These are phyloP conservation scores for Diaporthe sp. DNA, from an alignment of 2,329 filamentous ascomycete genomes.

Conservation along the genomic window DNA sequence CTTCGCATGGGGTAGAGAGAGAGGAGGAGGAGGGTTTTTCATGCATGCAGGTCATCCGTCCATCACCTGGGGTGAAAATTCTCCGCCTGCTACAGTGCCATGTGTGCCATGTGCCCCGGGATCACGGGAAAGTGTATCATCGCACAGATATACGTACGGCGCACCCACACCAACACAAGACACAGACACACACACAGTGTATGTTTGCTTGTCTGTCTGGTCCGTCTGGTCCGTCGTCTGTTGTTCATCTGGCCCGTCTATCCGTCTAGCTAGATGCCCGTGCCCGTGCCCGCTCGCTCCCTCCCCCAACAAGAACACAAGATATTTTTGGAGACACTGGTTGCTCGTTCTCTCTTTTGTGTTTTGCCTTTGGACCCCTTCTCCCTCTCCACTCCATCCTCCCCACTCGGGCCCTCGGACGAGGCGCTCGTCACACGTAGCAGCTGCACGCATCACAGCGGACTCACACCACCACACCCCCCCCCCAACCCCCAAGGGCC, in stretches of 20 bases:
- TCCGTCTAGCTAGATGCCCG: background rate
- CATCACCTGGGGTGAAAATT: conserved; percentile 29
- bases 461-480: background rate
- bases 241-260: background rate
- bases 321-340: conserved; percentile 1
- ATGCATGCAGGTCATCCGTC: conserved; percentile 25
- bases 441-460: conserved; percentile 9
- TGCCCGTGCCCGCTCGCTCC: no score
- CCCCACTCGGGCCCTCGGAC: background rate
- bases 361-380: background rate
- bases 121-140: conserved; percentile 30
- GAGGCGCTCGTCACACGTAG: conserved; percentile 20
- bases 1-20: background rate
- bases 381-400: background rate
- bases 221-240: background rate
- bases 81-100: conserved; percentile 26
- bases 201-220: background rate
- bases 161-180: background rate
- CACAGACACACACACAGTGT: background rate
- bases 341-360: no score
- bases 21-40: no score
- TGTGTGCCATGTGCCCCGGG: conserved; percentile 23
- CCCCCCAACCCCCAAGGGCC: background rate
- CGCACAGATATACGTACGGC: conserved; percentile 25
- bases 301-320: no score